Conservation (phyloP, 2,329 filamentous ascomycete species). For the Decorospora gaudefroyi region DNA sequence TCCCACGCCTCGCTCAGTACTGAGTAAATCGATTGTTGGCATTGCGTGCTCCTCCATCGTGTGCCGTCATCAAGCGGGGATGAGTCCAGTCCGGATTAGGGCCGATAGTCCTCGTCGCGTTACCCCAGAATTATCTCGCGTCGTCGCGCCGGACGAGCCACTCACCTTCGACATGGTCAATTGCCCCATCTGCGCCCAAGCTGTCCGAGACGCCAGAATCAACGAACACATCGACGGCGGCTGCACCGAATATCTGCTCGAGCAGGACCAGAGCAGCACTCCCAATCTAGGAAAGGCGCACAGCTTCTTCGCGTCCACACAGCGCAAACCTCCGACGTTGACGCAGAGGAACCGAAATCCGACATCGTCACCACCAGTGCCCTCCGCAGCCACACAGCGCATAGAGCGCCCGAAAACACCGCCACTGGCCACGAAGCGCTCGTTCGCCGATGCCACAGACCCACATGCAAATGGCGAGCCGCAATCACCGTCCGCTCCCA, state of each 20-base stretch:
- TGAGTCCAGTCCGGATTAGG: constrained; percentile 18
- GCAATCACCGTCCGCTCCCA: constrained; percentile 52
- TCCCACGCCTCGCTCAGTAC: too few relatives aligned
- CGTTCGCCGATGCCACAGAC: constrained; percentile 28
- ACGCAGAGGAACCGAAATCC: constrained; percentile 30
- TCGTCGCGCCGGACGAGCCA: constrained; percentile 18
- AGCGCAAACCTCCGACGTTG: constrained; percentile 44
- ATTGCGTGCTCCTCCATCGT: constrained; percentile 40
- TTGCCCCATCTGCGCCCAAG: constrained; percentile 80
- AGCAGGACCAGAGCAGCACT: constrained; percentile 45
- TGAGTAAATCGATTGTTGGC: neutral
- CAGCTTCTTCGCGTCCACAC: constrained; percentile 61
- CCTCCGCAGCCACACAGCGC: constrained; percentile 14
- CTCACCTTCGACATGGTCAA: constrained; percentile 58
- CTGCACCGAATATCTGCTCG: constrained; percentile 70
- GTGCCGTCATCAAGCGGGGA: constrained; percentile 40
- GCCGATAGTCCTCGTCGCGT: constrained; percentile 23
- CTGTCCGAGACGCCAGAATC: constrained; percentile 74
- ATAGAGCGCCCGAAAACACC: constrained; percentile 34
- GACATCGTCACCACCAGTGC: constrained; percentile 26
- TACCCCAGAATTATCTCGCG: constrained; percentile 13
- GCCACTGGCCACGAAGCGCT: constrained; percentile 33
- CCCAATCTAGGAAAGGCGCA: constrained; percentile 46
- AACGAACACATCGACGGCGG: constrained; percentile 89
- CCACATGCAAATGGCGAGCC: constrained; percentile 23